Percentiles rank a stretch among this genome's conserved stretches.
Conservation (phyloP, 2,329 filamentous ascomycete species). For the Botrytis pseudocinerea region DNA sequence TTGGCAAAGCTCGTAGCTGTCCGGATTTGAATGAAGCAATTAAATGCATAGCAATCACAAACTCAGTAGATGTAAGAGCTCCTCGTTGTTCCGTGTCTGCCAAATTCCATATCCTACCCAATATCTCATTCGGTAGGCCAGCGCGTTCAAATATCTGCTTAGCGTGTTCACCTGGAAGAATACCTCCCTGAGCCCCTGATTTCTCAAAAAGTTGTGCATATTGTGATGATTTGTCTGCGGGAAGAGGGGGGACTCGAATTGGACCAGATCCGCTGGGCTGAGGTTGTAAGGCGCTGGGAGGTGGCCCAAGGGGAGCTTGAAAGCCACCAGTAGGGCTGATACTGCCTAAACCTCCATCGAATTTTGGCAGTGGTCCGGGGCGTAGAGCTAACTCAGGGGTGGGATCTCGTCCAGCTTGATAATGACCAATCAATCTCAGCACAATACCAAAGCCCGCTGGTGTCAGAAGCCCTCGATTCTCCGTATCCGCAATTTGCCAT, state of each 20-base stretch:
- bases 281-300: conserved; percentile 49
- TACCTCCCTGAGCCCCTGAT: conserved; percentile 73
- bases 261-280: conserved; percentile 64
- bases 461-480: conserved; percentile 92
- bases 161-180: conserved; percentile 81
- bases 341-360: conserved; percentile 66
- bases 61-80: conserved; percentile 82
- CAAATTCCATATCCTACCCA: conserved; percentile 95
- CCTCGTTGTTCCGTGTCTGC: conserved; percentile 93
- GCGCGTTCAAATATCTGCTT: conserved; percentile 96
- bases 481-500: conserved; percentile 97
- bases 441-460: conserved; percentile 92
- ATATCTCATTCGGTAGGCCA: conserved; percentile 80
- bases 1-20: conserved; percentile 75
- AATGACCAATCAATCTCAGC: conserved; percentile 90
- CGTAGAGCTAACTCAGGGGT: conserved; percentile 79
- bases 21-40: conserved; percentile 89
- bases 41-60: conserved; percentile 97
- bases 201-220: conserved; percentile 90
- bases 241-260: conserved; percentile 84
- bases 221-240: conserved; percentile 84
- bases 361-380: conserved; percentile 85
- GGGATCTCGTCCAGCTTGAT: conserved; percentile 82
- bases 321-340: conserved; percentile 46
- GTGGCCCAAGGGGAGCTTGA: conserved; percentile 50